A percentile compares a stretch with the other conserved stretches of the same genome.
Evolutionary conservation across 2,329 filamentous ascomycete genomes (phyloP).

Genomic region (Chaetomium strumarium): DNA sequence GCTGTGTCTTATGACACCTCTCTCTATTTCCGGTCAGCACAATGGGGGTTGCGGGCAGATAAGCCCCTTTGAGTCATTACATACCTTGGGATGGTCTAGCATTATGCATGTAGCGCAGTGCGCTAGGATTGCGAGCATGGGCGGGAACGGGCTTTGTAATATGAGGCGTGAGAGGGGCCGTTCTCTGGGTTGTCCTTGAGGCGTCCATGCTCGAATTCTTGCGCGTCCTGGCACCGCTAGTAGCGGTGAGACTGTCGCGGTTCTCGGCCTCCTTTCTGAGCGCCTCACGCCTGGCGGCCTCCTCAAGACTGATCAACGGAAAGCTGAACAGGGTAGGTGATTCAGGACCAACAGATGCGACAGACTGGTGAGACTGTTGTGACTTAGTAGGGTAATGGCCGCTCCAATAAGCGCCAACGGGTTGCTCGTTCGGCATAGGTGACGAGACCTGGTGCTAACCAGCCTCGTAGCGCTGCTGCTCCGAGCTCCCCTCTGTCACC

Average conservation of each 20-base stretch:
- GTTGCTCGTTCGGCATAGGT: neutral
- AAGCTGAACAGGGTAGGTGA: slow-evolving; percentile 28
- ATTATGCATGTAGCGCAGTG: slow-evolving; percentile 5
- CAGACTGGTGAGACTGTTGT: neutral
- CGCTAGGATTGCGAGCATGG: slow-evolving; percentile 9
- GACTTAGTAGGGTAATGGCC: neutral
- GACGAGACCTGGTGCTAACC: neutral
- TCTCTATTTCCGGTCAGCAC: neutral
- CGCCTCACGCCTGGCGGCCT: slow-evolving; percentile 29
- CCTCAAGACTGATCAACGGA: slow-evolving; percentile 28
- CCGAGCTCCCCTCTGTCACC: neutral
- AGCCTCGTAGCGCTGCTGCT: neutral
- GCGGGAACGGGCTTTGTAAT: slow-evolving; percentile 14
- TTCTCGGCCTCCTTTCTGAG: slow-evolving; percentile 17
- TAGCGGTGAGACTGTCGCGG: slow-evolving; percentile 22
- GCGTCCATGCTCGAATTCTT: slow-evolving; percentile 19
- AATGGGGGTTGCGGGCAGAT: neutral
- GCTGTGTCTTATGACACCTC: neutral
- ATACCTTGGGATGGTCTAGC: slow-evolving; percentile 3
- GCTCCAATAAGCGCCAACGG: neutral
- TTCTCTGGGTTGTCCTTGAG: slow-evolving; percentile 14
- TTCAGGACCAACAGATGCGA: slow-evolving; percentile 10
- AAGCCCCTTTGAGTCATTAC: neutral
- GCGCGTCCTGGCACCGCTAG: slow-evolving; percentile 17
- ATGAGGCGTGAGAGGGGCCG: slow-evolving; percentile 16